Evolutionary conservation across 441 rosid genomes (phyloP).

Genomic region (Codiaeum variegatum): DNA sequence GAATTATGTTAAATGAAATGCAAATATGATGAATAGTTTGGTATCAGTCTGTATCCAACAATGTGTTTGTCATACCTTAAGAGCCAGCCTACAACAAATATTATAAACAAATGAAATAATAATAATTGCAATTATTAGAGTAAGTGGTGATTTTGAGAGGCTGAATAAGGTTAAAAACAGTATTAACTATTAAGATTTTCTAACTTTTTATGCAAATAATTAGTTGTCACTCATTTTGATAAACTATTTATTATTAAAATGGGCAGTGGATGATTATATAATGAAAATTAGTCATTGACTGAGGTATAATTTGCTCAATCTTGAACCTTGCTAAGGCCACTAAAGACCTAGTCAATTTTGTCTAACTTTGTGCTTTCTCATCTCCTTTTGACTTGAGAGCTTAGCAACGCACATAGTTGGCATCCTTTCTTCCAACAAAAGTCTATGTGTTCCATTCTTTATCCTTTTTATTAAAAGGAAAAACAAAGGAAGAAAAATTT

Average conservation of each 20-base stretch:
- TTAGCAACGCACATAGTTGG: not conserved
- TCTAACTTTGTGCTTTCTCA: conserved; percentile 20
- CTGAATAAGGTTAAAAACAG: not conserved
- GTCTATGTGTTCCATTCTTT: not conserved
- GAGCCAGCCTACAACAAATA: not conserved
- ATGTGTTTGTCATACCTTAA: not conserved
- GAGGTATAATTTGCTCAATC: conserved; percentile 1
- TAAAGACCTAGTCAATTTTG: conserved; percentile 27
- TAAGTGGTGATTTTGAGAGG: not conserved
- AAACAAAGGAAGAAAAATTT: too few species aligned
- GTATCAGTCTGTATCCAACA: conserved; percentile 25
- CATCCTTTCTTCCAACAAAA: not conserved
- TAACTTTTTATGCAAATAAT: not conserved
- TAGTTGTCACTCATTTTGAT: not conserved
- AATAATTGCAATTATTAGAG: not conserved
- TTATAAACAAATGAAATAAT: not conserved
- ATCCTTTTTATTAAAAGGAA: too few species aligned
- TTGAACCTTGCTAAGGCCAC: conserved; percentile 11
- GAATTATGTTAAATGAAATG: too few species aligned
- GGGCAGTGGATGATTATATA: not conserved
- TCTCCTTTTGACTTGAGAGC: conserved; percentile 30
- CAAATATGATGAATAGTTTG: conserved; percentile 17
- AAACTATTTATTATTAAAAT: not conserved
- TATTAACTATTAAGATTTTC: not conserved
- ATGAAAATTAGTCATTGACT: conserved; percentile 22